These are phyloP conservation scores for Penstemon barbatus DNA, from an alignment of 257 asterid species.

Conservation along the genomic window DNA sequence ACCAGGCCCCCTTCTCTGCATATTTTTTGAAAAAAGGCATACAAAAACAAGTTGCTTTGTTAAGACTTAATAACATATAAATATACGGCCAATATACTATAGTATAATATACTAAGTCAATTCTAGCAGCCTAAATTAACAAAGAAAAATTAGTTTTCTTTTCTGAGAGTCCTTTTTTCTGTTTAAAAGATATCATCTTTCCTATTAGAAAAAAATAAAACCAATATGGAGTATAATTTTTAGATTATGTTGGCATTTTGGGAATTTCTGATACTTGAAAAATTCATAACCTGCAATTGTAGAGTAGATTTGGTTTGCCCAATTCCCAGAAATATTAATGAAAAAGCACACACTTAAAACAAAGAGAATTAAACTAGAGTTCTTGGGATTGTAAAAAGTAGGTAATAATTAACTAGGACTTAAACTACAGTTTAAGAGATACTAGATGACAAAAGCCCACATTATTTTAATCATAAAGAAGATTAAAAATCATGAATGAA, in stretches of 20 bases:
- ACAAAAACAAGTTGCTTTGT: slow-evolving; percentile 14
- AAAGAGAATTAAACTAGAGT: slow-evolving; percentile 48
- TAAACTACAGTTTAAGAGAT: slow-evolving; percentile 40
- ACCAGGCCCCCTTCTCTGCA: slow-evolving; percentile 80
- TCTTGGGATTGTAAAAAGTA: slow-evolving; percentile 59
- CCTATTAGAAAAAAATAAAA: slow-evolving; percentile 28
- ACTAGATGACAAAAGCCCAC: slow-evolving; percentile 14
- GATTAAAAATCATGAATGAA: slow-evolving; percentile 24
- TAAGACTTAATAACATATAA: not conserved
- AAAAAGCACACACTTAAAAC: slow-evolving; percentile 17
- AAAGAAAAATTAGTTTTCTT: not conserved
- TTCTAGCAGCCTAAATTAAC: slow-evolving; percentile 24
- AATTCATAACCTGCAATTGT: slow-evolving; percentile 20
- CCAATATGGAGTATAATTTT: slow-evolving; percentile 26
- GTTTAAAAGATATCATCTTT: slow-evolving; percentile 31
- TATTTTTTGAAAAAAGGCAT: slow-evolving; percentile 27
- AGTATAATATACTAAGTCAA: slow-evolving; percentile 23
- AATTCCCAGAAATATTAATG: slow-evolving; percentile 46
- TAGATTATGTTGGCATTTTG: slow-evolving; percentile 35
- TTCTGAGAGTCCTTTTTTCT: not conserved
- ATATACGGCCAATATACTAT: not conserved
- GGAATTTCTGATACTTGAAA: slow-evolving; percentile 38
- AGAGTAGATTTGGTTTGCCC: slow-evolving; percentile 21
- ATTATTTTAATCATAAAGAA: slow-evolving; percentile 2
- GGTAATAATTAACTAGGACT: slow-evolving; percentile 41